Evolutionary conservation across 1,139 yeast genomes (phyloP).

Genomic region (Hyphopichia fennica): DNA sequence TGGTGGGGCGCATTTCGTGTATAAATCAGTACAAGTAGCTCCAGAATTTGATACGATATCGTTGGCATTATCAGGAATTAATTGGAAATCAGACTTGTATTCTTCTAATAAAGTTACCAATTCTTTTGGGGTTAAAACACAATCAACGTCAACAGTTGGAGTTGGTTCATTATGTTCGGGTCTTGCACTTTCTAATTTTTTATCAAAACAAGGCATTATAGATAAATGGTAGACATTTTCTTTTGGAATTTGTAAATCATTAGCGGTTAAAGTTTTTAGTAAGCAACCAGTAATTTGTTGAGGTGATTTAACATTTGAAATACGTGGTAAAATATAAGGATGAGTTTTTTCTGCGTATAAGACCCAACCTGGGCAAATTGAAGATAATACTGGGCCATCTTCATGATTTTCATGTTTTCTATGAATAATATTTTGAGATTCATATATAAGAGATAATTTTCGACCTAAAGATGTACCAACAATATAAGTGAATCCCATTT

Average conservation of each 20-base stretch:
- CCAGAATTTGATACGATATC: slow-evolving; percentile 8
- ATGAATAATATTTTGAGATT: slow-evolving; percentile 49
- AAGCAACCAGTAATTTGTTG: slow-evolving; percentile 89
- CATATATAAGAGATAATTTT: slow-evolving; percentile 62
- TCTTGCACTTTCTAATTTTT: slow-evolving; percentile 91
- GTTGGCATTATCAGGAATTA: slow-evolving; percentile 15
- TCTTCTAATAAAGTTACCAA: slow-evolving; percentile 69
- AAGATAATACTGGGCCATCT: slow-evolving; percentile 52
- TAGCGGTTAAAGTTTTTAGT: slow-evolving; percentile 57
- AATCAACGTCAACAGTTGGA: slow-evolving; percentile 59
- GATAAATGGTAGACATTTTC: slow-evolving; percentile 70
- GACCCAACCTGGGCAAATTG: slow-evolving; percentile 96
- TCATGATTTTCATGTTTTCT: slow-evolving; percentile 16
- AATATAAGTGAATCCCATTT: slow-evolving; percentile 69
- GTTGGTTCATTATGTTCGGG: slow-evolving; percentile 50
- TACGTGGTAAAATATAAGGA: slow-evolving; percentile 67
- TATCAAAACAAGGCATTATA: slow-evolving; percentile 96
- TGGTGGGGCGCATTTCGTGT: slow-evolving; percentile 44
- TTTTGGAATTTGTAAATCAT: slow-evolving; percentile 32
- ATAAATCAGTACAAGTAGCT: slow-evolving; percentile 21
- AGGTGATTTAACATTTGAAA: slow-evolving; percentile 76
- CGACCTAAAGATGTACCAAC: slow-evolving; percentile 89
- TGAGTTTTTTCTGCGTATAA: slow-evolving; percentile 95
- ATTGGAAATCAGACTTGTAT: slow-evolving; percentile 22
- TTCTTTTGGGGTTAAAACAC: slow-evolving; percentile 92